A percentile compares a stretch with the other conserved stretches of the same genome.
Evolutionary conservation across 1,139 yeast species (phyloP).

Genomic region (Kluyveromyces marxianus): DNA sequence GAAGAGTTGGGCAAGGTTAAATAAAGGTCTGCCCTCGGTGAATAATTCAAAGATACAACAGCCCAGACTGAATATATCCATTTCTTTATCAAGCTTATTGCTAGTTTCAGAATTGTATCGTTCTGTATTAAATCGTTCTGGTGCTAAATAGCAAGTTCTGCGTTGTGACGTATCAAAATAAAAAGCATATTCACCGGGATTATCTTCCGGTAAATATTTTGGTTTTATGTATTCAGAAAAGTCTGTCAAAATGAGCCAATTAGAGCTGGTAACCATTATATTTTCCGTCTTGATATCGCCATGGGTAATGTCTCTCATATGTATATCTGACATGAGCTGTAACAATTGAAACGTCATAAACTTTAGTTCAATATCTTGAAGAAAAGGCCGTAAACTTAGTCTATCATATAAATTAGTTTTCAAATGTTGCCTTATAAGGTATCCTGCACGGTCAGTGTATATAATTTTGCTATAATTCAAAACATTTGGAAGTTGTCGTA

Average conservation of each 20-base stretch:
- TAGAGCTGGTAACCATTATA: constrained; percentile 78
- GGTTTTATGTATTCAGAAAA: constrained; percentile 78
- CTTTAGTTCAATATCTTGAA: constrained; percentile 70
- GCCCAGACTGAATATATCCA: constrained; percentile 89
- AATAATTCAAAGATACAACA: constrained; percentile 89
- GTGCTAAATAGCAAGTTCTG: constrained; percentile 85
- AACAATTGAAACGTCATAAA: constrained; percentile 82
- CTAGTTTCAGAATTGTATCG: constrained; percentile 25
- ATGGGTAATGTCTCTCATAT: constrained; percentile 56
- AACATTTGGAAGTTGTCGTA: constrained; percentile 52
- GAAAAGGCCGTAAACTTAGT: constrained; percentile 78
- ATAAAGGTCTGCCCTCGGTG: constrained; percentile 78
- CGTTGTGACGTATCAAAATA: constrained; percentile 87
- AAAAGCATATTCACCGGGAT: constrained; percentile 89
- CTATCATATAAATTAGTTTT: constrained; percentile 79
- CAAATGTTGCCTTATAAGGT: constrained; percentile 73
- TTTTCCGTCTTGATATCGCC: constrained; percentile 93
- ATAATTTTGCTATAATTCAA: constrained; percentile 66
- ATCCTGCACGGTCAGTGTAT: constrained; percentile 91
- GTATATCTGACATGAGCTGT: constrained; percentile 54
- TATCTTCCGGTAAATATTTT: constrained; percentile 78
- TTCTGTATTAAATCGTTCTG: constrained; percentile 63
- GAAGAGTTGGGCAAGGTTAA: constrained; percentile 79
- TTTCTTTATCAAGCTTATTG: constrained; percentile 47
- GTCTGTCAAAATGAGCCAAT: constrained; percentile 78